A percentile compares a stretch with the other conserved stretches of the same genome.
Evolutionary conservation across 106 monocot genomes (phyloP).

Genomic region (Dioscorea alata): DNA sequence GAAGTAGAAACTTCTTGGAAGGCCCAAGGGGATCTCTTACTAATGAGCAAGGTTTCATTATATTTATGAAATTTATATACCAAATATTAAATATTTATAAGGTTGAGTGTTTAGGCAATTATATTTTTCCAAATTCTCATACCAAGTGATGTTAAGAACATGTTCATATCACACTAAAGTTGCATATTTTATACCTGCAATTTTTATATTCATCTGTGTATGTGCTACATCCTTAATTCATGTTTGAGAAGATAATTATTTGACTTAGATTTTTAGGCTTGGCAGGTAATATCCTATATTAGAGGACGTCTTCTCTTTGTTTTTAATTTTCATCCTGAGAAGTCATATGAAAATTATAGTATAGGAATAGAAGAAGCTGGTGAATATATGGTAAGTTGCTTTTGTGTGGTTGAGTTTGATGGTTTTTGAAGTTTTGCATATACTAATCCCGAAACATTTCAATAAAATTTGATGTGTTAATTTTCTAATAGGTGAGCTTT

Average conservation of each 20-base stretch:
- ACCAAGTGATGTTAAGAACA: too few species aligned
- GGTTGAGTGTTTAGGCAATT: too few species aligned
- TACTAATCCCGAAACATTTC: not conserved
- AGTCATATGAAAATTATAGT: constrained; percentile 34
- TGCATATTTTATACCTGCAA: too few species aligned
- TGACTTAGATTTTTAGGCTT: not conserved
- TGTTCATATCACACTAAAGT: not conserved
- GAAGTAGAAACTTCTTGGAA: too few species aligned
- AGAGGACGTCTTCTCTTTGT: constrained; percentile 77
- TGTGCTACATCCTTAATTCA: too few species aligned
- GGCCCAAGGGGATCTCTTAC: too few species aligned
- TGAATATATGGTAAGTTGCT: constrained; percentile 68
- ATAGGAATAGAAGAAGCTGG: constrained; percentile 94
- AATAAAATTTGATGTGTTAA: not conserved
- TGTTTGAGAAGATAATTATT: too few species aligned
- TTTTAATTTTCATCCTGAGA: constrained; percentile 83
- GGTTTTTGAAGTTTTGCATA: not conserved
- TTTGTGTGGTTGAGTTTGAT: not conserved
- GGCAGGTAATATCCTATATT: constrained; percentile 77
- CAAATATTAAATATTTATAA: too few species aligned
- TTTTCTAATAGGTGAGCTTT: not conserved
- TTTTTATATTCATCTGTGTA: too few species aligned
- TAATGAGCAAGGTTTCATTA: too few species aligned
- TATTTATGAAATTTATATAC: too few species aligned
- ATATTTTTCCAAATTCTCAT: too few species aligned